Evolutionary conservation across 2,329 filamentous ascomycete species (phyloP), one percentile per base, ranked within the genome.

Genomic region (Alternaria incomplexa): DNA sequence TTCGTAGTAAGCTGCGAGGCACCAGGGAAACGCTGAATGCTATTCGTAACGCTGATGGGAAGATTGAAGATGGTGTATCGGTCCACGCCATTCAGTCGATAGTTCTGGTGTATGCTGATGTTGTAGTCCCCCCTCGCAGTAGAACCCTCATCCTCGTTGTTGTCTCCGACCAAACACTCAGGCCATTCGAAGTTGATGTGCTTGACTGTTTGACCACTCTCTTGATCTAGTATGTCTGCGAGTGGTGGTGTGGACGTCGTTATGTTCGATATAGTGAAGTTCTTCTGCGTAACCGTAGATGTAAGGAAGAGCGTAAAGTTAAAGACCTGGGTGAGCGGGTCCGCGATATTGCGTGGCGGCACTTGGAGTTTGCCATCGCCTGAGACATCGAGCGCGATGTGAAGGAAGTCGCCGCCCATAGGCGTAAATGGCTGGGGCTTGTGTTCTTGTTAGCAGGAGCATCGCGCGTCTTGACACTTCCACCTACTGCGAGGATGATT

Each of bases 101-200:
- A 92, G 70, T 85, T 89, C 72, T 92, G 90, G 58, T 89, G 89
- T 69, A 92, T 90, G 6, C 89, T 91, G 71, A 92, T 89, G 70
- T 92, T 92, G 74, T 92, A 92, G 17, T 82, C 79, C 3, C 89
- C 90, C 3, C 88, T 83, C 23, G 85, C 85, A 54, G 61, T 63
- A 15, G 84, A 87, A 0, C 79, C 75, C 4, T 79, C 75, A 2
- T 71, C 66, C 30, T 77, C 71, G 17, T 84, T 76, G 3, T 87
- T 88, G 53, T 89, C 81, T 17, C 90, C 90, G 3, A 88, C 87
- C 0, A 92, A 81, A 69, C 90, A 92, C 61, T 86, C 85, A 0
- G 90, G 90, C 90, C 90, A 92, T 20, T 86, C 81, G 88, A 90
- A 92, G 73, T 89, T 89, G 64, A 92, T 84, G 73, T 92, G 90